These are phyloP conservation scores for Pseudogymnoascus sp. DNA, from an alignment of 2,329 filamentous ascomycete genomes.

Conservation along the genomic window DNA sequence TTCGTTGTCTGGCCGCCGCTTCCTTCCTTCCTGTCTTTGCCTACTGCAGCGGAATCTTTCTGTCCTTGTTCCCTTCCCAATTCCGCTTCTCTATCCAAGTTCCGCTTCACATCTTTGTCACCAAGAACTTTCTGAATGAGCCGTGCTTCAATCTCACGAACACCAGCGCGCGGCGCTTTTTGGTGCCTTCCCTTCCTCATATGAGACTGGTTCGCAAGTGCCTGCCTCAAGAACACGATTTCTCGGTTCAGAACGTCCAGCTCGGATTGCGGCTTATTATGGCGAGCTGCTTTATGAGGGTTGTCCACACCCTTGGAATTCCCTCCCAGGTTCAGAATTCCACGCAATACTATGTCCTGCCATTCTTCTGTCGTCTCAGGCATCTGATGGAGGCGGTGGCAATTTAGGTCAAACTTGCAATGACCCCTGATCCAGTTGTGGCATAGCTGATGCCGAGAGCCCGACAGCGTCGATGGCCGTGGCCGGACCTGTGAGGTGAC, in stretches of 20 bases:
- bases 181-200: neutral
- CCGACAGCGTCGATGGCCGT: too few species aligned
- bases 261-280: neutral
- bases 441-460: neutral
- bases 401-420: neutral
- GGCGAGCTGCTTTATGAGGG: neutral
- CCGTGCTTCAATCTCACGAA: neutral
- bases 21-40: neutral
- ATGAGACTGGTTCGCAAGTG: slow-evolving; percentile 1
- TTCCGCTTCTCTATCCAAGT: neutral
- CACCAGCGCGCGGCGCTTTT: neutral
- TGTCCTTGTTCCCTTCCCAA: neutral
- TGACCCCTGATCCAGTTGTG: neutral
- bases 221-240: neutral
- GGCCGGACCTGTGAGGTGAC: neutral
- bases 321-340: neutral
- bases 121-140: neutral
- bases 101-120: neutral
- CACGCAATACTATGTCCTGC: neutral
- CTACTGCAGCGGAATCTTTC: neutral
- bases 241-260: neutral
- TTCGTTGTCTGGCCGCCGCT: neutral
- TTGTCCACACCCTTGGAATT: neutral
- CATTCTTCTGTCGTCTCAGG: neutral
- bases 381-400: slow-evolving; percentile 2